Evolutionary conservation across 1,139 yeast genomes (phyloP).

Genomic region (Diutina catenulata): DNA sequence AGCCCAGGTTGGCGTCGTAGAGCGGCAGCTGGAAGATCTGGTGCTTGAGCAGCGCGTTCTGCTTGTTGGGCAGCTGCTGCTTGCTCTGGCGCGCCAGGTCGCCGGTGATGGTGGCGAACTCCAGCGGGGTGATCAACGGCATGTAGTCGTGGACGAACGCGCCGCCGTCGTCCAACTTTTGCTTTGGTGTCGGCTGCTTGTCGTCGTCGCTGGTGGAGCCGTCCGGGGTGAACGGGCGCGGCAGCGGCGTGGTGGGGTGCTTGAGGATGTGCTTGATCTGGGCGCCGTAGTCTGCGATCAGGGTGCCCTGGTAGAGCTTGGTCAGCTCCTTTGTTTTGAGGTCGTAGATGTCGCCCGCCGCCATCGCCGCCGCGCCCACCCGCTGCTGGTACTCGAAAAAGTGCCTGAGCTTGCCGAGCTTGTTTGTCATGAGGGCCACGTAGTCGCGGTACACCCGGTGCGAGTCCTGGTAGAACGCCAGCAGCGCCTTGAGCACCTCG

Average conservation of each 20-base stretch:
- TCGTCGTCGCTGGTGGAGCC: constrained; percentile 6
- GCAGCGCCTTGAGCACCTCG: constrained; percentile 22
- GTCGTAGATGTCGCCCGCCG: constrained; percentile 17
- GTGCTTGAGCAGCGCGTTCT: constrained; percentile 15
- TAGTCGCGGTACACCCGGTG: constrained; percentile 24
- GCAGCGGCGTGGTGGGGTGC: constrained; percentile 6
- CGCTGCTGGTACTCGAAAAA: constrained; percentile 29
- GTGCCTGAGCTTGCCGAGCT: constrained; percentile 27
- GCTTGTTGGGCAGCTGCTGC: constrained; percentile 11
- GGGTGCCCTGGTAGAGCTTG: constrained; percentile 22
- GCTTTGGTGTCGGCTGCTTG: constrained; percentile 7
- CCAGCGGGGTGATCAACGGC: constrained; percentile 28
- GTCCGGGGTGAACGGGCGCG: constrained; percentile 7
- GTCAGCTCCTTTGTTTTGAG: constrained; percentile 24
- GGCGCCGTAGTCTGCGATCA: constrained; percentile 18
- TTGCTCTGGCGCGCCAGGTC: constrained; percentile 19
- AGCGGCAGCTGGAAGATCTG: constrained; percentile 30
- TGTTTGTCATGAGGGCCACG: constrained; percentile 20
- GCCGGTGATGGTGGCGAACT: constrained; percentile 31
- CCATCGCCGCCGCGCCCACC: constrained; percentile 12
- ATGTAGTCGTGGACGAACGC: constrained; percentile 29
- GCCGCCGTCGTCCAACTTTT: constrained; percentile 7
- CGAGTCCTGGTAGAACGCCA: constrained; percentile 27
- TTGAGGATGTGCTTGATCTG: constrained; percentile 17
- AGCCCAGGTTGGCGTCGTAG: constrained; percentile 32